Evolutionary conservation across 2,329 filamentous ascomycete genomes (phyloP).

Genomic region (Exserohilum turcica): DNA sequence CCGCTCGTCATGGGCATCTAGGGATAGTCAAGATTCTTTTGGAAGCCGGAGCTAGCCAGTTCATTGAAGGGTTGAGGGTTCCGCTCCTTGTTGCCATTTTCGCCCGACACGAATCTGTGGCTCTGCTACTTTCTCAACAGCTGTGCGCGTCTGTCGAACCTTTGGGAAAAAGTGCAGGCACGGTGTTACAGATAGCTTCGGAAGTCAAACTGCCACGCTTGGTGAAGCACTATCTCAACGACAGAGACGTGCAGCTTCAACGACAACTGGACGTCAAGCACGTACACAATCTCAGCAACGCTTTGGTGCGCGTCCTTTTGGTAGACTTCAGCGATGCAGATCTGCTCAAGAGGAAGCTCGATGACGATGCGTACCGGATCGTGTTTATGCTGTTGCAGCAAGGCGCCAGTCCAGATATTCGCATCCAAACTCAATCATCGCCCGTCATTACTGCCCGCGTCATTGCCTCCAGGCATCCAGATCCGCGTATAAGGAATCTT

Average conservation of each 20-base stretch:
- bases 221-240: constrained; percentile 16
- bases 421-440: constrained; percentile 2
- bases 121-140: constrained; percentile 17
- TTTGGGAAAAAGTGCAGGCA: background rate
- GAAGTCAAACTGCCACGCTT: constrained; percentile 11
- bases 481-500: constrained; percentile 15
- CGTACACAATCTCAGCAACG: constrained; percentile 11
- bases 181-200: constrained; percentile 19
- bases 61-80: constrained; percentile 7
- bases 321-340: constrained; percentile 1
- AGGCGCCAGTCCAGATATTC: constrained; percentile 16
- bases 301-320: constrained; percentile 7
- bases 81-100: constrained; percentile 12
- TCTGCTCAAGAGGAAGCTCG: constrained; percentile 15
- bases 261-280: constrained; percentile 1
- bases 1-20: constrained; percentile 14
- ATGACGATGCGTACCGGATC: constrained; percentile 20
- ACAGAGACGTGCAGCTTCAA: background rate
- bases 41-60: constrained; percentile 15
- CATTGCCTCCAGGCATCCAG: constrained; percentile 16
- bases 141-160: constrained; percentile 1
- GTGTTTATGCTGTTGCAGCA: constrained; percentile 19
- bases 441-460: constrained; percentile 7
- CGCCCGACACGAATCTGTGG: constrained; percentile 16
- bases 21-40: constrained; percentile 16